These are phyloP conservation scores for Cordyceps tenuipes DNA, from an alignment of 2,329 filamentous ascomycete species.

Conservation along the genomic window DNA sequence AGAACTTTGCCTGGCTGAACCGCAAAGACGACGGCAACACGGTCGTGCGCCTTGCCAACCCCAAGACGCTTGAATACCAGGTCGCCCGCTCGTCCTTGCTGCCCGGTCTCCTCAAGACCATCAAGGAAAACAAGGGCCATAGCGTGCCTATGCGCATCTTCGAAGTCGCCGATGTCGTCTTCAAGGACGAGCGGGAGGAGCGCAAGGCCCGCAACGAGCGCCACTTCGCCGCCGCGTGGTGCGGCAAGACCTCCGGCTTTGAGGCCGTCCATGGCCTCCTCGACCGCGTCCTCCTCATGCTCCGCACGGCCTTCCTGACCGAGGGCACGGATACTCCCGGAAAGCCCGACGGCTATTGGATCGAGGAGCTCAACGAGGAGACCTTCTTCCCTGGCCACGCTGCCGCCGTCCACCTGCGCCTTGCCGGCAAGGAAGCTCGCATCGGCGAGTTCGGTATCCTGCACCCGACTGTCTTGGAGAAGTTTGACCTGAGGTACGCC, in stretches of 20 bases:
- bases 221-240: constrained; percentile 93
- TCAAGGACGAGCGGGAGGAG: constrained; percentile 77
- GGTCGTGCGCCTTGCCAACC: constrained; percentile 79
- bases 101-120: constrained; percentile 84
- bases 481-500: constrained; percentile 77
- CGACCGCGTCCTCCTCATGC: constrained; percentile 87
- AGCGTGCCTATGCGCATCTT: constrained; percentile 85
- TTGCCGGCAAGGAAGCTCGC: constrained; percentile 62
- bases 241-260: constrained; percentile 89
- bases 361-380: constrained; percentile 81
- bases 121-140: constrained; percentile 87
- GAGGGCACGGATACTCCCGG: constrained; percentile 45
- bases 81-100: constrained; percentile 81
- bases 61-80: constrained; percentile 89
- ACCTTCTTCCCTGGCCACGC: constrained; percentile 90
- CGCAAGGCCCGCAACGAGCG: constrained; percentile 86
- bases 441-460: constrained; percentile 91
- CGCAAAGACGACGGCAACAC: constrained; percentile 77
- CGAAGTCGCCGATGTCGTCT: constrained; percentile 82
- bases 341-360: constrained; percentile 76
- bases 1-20: constrained; percentile 96
- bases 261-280: constrained; percentile 91
- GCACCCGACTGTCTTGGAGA: constrained; percentile 86
- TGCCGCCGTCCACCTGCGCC: constrained; percentile 71
- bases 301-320: constrained; percentile 72